Evolutionary conservation across 805 yeast genomes (phyloP).

Genomic region (Spencermartinsiella europaea): DNA sequence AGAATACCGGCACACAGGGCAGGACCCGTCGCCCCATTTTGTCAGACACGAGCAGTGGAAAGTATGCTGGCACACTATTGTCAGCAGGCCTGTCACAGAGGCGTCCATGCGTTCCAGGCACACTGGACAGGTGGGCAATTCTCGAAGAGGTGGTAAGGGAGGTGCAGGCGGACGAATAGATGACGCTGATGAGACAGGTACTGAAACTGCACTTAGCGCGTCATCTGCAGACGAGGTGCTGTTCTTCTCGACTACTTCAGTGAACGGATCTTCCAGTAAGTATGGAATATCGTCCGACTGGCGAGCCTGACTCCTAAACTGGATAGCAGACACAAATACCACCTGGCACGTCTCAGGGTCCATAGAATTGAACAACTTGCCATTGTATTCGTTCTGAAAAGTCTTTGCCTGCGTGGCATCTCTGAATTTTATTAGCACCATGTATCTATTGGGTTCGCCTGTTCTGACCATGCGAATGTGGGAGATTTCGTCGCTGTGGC

Average conservation of each 20-base stretch:
- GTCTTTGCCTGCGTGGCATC: conserved; percentile 49
- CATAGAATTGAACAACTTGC: conserved; percentile 74
- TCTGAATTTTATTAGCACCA: conserved; percentile 73
- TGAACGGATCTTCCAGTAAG: conserved; percentile 68
- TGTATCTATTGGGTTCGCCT: conserved; percentile 59
- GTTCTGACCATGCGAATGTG: conserved; percentile 72
- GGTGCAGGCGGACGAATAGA: conserved; percentile 17
- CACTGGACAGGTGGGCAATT: conserved; percentile 89
- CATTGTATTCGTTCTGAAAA: conserved; percentile 64
- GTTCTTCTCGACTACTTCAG: conserved; percentile 26
- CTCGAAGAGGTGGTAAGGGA: conserved; percentile 36
- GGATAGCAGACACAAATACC: conserved; percentile 58
- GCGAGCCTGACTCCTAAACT: conserved; percentile 35
- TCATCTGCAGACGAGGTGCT: conserved; percentile 13
- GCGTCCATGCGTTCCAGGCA: conserved; percentile 87
- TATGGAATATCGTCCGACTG: conserved; percentile 51
- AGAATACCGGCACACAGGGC: conserved; percentile 87
- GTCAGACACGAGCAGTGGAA: conserved; percentile 85
- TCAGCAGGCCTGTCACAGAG: conserved; percentile 69
- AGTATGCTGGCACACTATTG: conserved; percentile 90
- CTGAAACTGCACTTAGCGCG: neutral
- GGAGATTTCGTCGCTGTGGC: conserved; percentile 53
- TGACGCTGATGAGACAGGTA: neutral
- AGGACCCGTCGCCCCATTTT: conserved; percentile 84
- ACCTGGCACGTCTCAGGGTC: conserved; percentile 85